A percentile compares a stretch with the other conserved stretches of the same genome.
phyloP scores from a whole-genome alignment of 345 rosid species.

The Theobroma cacao region DNA sequence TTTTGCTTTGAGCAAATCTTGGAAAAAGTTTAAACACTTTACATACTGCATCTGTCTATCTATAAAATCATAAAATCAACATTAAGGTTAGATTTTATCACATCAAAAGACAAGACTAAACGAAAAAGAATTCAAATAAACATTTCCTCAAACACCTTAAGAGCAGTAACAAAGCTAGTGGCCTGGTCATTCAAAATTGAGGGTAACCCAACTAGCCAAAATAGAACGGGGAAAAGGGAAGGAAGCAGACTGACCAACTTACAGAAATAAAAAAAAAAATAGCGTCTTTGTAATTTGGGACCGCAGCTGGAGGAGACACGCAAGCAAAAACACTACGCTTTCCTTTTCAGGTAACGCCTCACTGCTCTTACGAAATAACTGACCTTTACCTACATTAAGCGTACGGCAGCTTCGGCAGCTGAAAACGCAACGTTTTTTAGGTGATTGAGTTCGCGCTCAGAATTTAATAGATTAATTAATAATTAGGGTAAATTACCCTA shows the following conservation, averaged over 20 bases:
- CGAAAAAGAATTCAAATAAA: neutral
- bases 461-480: neutral
- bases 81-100: neutral
- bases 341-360: neutral
- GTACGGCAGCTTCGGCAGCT: neutral
- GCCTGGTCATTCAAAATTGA: neutral
- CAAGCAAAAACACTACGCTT: neutral
- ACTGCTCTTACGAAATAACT: neutral
- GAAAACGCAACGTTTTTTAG: neutral
- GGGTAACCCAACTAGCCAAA: neutral
- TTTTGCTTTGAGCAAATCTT: constrained; percentile 40
- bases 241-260: neutral
- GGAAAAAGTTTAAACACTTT: constrained; percentile 55
- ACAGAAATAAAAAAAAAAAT: neutral
- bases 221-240: neutral
- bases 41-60: constrained; percentile 61
- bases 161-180: neutral
- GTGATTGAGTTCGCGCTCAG: neutral
- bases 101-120: neutral
- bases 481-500: too few relatives aligned
- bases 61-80: neutral
- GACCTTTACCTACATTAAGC: neutral
- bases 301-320: neutral
- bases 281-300: neutral
- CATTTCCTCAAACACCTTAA: neutral